Evolutionary conservation across 2,329 filamentous ascomycete species (phyloP).

Genomic region (Rutstroemia sydowiana): DNA sequence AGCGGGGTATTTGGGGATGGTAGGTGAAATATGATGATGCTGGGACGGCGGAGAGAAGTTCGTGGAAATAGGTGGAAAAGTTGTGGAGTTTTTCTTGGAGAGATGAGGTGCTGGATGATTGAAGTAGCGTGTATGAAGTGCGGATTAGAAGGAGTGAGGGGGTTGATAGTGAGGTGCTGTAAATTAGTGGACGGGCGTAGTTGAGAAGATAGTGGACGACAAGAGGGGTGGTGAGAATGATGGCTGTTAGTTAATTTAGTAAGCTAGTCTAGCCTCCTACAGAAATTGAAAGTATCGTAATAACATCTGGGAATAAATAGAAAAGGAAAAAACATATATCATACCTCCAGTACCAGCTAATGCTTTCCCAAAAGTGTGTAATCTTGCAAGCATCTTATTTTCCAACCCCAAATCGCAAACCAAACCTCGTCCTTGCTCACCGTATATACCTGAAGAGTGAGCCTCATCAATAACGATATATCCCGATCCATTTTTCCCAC

Average conservation of each 20-base stretch:
- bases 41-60: constrained; percentile 38
- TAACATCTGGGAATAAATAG: background rate
- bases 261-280: constrained; percentile 20
- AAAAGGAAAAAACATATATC: constrained; percentile 20
- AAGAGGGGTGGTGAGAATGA: too few species aligned
- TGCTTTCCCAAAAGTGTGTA: constrained; percentile 49
- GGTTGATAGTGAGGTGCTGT: constrained; percentile 6
- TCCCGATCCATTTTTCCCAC: constrained; percentile 30
- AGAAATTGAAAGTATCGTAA: background rate
- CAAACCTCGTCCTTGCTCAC: constrained; percentile 40
- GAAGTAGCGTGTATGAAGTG: constrained; percentile 41
- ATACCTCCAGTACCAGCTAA: constrained; percentile 35
- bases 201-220: too few species aligned
- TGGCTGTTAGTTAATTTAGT: constrained; percentile 31
- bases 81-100: constrained; percentile 1
- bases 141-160: constrained; percentile 35
- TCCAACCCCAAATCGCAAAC: constrained; percentile 44
- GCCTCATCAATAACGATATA: constrained; percentile 51
- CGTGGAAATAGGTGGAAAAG: background rate
- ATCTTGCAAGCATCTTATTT: constrained; percentile 39
- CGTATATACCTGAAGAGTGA: constrained; percentile 45
- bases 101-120: constrained; percentile 38
- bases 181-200: too few species aligned
- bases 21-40: constrained; percentile 14
- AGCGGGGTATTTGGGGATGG: constrained; percentile 36